Evolutionary conservation across 2,329 filamentous ascomycete species (phyloP).

Genomic region (Colletotrichum neosansevieriae): DNA sequence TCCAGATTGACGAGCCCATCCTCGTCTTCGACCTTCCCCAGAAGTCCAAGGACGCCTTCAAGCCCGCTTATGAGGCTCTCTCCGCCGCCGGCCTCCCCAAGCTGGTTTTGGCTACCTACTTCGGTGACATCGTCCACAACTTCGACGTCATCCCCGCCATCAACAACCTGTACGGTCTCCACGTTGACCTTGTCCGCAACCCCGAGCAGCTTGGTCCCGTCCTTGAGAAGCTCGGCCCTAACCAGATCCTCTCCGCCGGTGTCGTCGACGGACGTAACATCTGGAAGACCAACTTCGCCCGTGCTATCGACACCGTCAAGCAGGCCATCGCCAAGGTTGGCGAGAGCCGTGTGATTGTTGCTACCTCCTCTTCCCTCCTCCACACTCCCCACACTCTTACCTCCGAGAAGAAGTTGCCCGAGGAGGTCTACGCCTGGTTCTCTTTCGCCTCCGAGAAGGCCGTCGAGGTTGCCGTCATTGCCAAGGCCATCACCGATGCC

Average conservation of each 20-base stretch:
- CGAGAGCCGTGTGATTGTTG: constrained; percentile 96
- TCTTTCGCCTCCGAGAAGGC: constrained; percentile 97
- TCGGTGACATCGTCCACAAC: constrained; percentile 99
- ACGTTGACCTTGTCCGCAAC: constrained; percentile 97
- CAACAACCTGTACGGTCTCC: constrained; percentile 74
- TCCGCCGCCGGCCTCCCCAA: constrained; percentile 84
- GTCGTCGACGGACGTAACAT: constrained; percentile 99
- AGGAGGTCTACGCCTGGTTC: constrained; percentile 83
- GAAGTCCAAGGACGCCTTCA: constrained; percentile 97
- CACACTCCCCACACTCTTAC: constrained; percentile 98
- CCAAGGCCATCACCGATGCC: constrained; percentile 96
- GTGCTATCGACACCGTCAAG: constrained; percentile 91
- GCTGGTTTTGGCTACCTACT: constrained; percentile 95
- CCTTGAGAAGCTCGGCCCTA: constrained; percentile 82
- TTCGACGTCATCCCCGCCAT: constrained; percentile 86
- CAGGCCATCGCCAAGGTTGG: constrained; percentile 92
- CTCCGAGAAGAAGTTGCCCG: constrained; percentile 97
- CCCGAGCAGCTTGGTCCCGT: constrained; percentile 96
- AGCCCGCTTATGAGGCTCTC: constrained; percentile 95
- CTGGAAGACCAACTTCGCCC: constrained; percentile 99
- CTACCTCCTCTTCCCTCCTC: constrained; percentile 96
- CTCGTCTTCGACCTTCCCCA: constrained; percentile 93
- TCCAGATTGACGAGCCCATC: constrained; percentile 98
- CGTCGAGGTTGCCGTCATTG: constrained; percentile 88
- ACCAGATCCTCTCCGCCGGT: constrained; percentile 93